Evolutionary conservation across 75 land plant genomes (phyloP), one percentile per base, ranked within the genome.

Genomic region (Isoetes taiwanensis): DNA sequence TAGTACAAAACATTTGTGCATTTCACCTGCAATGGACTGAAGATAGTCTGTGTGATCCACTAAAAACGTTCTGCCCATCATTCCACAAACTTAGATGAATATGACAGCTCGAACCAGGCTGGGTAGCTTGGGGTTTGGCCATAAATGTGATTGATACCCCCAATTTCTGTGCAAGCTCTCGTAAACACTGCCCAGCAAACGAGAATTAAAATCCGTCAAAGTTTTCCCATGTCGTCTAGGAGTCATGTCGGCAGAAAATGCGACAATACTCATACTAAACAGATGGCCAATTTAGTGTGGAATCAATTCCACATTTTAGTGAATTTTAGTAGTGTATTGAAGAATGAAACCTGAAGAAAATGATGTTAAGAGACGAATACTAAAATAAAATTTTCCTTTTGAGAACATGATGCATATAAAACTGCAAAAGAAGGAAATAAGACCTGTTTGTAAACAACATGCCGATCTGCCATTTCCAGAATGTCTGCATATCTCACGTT

Each of bases 391-490:
- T 20, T 20, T 3, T 43, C 24, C 48, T n/a, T n/a, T n/a, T 20
- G 11, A 43, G 9, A 9, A 37, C 39, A 37, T 37, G 9, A 9
- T 9, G 12, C 39, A 37, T 37, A 37, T 9, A 14, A 37, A 37
- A 14, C 39, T 9, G 39, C 39, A 37, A 37, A 37, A 37, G 9
- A 9, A 37, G 12, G 39, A 37, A 37, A 37, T 37, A 37, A 37
- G 39, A 61, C 63, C 63, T 61, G 65, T 30, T 63, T 63, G 58
- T 63, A 63, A 2, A 63, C 65, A 24, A 56, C 50, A 35, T 63
- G 65, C 19, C 65, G 65, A 48, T 63, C 65, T 10, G 65, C 65
- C 65, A 63, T 63, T n/a, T 54, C 60, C 65, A 63, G 24, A 3
- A 63, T 31, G 17, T 63, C 65, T 17, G 65, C 65, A 37, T 63